These are phyloP conservation scores for Retiboletus flavoniger DNA, from an alignment of 1,284 basidiomycete genomes.

Conservation along the genomic window DNA sequence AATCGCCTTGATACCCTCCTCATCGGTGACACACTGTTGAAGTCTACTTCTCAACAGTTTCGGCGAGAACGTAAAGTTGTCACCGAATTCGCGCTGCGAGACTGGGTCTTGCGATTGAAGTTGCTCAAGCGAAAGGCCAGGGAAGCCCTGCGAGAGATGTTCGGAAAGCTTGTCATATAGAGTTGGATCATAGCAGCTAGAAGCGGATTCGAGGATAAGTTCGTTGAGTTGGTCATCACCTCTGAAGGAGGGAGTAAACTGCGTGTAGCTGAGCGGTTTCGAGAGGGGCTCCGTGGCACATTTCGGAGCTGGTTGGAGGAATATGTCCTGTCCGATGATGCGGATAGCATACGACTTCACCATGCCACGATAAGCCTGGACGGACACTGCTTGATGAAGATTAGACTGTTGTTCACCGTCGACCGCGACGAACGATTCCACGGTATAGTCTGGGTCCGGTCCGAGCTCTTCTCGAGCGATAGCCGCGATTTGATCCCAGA, in stretches of 20 bases:
- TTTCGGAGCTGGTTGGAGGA: conserved; percentile 48
- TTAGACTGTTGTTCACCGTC: conserved; percentile 59
- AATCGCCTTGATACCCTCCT: conserved; percentile 44
- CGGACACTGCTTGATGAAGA: conserved; percentile 59
- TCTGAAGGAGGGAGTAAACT: conserved; percentile 56
- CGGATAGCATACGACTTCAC: conserved; percentile 75
- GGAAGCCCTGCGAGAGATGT: conserved; percentile 48
- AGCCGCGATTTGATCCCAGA: conserved; percentile 65
- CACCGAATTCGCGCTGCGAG: conserved; percentile 76
- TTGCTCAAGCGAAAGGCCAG: conserved; percentile 58
- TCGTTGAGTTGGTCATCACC: conserved; percentile 61
- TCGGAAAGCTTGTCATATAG: conserved; percentile 60
- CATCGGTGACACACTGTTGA: conserved; percentile 45
- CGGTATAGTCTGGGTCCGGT: conserved; percentile 62
- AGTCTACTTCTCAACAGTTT: conserved; percentile 54
- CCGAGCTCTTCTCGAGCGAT: conserved; percentile 66
- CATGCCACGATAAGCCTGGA: conserved; percentile 68
- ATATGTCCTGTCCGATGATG: conserved; percentile 71
- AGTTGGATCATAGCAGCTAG: conserved; percentile 66
- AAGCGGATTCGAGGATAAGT: conserved; percentile 63
- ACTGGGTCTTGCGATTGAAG: conserved; percentile 62
- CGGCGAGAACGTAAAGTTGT: conserved; percentile 72
- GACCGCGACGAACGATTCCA: conserved; percentile 43
- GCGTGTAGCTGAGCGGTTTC: conserved; percentile 58
- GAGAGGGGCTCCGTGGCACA: conserved; percentile 33